phyloP scores from a whole-genome alignment of 1,284 basidiomycete genomes.

The Amylostereum chailletii region DNA sequence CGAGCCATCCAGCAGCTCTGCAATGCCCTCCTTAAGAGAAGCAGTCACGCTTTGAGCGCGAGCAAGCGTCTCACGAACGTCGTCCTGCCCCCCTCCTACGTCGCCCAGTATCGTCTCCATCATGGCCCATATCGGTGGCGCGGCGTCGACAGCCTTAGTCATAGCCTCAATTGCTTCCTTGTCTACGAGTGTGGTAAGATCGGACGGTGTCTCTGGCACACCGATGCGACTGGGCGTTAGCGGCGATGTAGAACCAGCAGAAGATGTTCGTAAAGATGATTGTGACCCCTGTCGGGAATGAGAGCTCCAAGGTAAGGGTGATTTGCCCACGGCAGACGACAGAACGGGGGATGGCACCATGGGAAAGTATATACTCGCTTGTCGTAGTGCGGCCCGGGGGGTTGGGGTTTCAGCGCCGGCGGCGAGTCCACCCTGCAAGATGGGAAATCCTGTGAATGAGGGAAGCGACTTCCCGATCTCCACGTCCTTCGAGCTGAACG shows the following conservation, averaged over 20 bases:
- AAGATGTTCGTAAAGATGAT: slow-evolving; percentile 38
- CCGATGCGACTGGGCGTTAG: slow-evolving; percentile 18
- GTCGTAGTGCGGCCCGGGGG: slow-evolving; percentile 33
- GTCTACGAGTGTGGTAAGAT: slow-evolving; percentile 51
- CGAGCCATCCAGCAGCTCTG: slow-evolving; percentile 40
- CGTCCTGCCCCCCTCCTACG: slow-evolving; percentile 27
- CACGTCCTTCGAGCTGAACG: slow-evolving; percentile 87
- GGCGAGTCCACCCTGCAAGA: slow-evolving; percentile 15
- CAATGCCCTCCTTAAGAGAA: slow-evolving; percentile 45
- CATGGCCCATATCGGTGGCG: slow-evolving; percentile 66
- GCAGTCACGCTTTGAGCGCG: slow-evolving; percentile 51
- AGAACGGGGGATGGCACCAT: slow-evolving; percentile 2
- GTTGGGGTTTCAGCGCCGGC: slow-evolving; percentile 28
- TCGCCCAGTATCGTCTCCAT: slow-evolving; percentile 53
- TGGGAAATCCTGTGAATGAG: slow-evolving; percentile 38
- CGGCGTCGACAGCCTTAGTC: slow-evolving; percentile 56
- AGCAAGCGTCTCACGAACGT: slow-evolving; percentile 41
- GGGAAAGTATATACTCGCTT: slow-evolving; percentile 7
- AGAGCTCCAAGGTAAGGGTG: slow-evolving; percentile 13
- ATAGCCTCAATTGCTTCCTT: slow-evolving; percentile 64
- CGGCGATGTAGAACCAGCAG: slow-evolving; percentile 29
- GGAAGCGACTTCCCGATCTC: slow-evolving; percentile 80
- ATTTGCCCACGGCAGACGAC: slow-evolving; percentile 1
- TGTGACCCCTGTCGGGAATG: slow-evolving; percentile 57
- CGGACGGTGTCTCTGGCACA: slow-evolving; percentile 24